A percentile compares a stretch with the other conserved stretches of the same genome.
Conservation (phyloP, 345 rosid species). For the Crucihimalaya himalaica region DNA sequence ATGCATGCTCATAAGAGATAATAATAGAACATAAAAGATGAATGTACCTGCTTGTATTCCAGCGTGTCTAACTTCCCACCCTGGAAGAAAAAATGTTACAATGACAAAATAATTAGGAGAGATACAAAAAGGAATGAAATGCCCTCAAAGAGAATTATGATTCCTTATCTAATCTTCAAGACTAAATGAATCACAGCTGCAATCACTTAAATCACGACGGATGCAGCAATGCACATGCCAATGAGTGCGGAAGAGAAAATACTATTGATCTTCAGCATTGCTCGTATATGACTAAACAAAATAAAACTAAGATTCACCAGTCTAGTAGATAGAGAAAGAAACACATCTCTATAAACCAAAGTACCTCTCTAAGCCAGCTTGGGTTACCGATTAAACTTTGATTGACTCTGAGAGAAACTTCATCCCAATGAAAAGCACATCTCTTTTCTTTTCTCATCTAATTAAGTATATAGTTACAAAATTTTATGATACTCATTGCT, state of each 20-base stretch:
- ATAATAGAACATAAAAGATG: slow-evolving; percentile 15
- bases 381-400: no score
- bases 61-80: slow-evolving; percentile 70
- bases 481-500: no score
- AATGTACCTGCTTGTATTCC: slow-evolving; percentile 78
- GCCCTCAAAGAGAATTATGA: not conserved
- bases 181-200: not conserved
- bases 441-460: no score
- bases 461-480: no score
- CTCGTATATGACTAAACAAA: slow-evolving; percentile 2
- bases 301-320: slow-evolving; percentile 59
- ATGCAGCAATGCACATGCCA: not conserved
- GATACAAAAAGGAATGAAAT: not conserved
- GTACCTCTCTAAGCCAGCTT: no score
- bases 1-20: slow-evolving; percentile 13
- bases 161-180: slow-evolving; percentile 8
- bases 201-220: not conserved
- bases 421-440: no score
- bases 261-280: slow-evolving; percentile 11
- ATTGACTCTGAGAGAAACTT: no score
- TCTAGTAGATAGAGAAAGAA: no score
- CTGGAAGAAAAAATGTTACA: slow-evolving; percentile 46
- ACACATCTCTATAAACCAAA: no score
- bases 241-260: not conserved
- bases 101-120: slow-evolving; percentile 12